A percentile compares a stretch with the other conserved stretches of the same genome.
These are phyloP conservation scores for Neofusicoccum umdonicola DNA, from an alignment of 2,329 filamentous ascomycete species.

Conservation along the genomic window DNA sequence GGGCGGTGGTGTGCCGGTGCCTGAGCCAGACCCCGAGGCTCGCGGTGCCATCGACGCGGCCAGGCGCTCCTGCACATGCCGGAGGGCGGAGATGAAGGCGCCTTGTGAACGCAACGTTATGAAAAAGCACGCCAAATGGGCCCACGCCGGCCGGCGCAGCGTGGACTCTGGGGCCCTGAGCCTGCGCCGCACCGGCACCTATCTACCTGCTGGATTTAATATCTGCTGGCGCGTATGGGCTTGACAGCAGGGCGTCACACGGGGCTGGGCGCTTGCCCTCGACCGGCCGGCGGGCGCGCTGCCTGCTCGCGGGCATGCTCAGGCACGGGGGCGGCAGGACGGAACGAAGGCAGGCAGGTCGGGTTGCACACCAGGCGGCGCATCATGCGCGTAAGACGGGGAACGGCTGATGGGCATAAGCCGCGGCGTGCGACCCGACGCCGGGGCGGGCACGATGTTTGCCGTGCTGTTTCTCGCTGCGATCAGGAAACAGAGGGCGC, in stretches of 20 bases:
- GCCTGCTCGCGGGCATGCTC: background rate
- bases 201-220: slow-evolving; percentile 9
- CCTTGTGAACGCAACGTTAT: background rate
- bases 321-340: slow-evolving; percentile 8
- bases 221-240: slow-evolving; percentile 14
- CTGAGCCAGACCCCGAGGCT: background rate
- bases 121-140: slow-evolving; percentile 5
- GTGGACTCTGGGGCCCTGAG: background rate
- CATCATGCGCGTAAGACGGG: slow-evolving; percentile 12
- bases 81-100: slow-evolving; percentile 6
- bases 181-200: slow-evolving; percentile 1
- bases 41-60: background rate
- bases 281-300: background rate
- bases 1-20: background rate
- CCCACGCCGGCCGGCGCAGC: background rate
- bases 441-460: background rate
- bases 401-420: slow-evolving; percentile 9
- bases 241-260: slow-evolving; percentile 8
- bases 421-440: background rate
- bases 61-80: background rate
- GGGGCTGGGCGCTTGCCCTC: background rate
- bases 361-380: slow-evolving; percentile 3
- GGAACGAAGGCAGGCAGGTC: slow-evolving; percentile 3
- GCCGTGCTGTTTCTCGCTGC: background rate
- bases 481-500: background rate